Percentiles rank a stretch among this genome's conserved stretches.
phyloP scores from a whole-genome alignment of 1,139 yeast genomes.

The Meyerozyma elateridarum region DNA sequence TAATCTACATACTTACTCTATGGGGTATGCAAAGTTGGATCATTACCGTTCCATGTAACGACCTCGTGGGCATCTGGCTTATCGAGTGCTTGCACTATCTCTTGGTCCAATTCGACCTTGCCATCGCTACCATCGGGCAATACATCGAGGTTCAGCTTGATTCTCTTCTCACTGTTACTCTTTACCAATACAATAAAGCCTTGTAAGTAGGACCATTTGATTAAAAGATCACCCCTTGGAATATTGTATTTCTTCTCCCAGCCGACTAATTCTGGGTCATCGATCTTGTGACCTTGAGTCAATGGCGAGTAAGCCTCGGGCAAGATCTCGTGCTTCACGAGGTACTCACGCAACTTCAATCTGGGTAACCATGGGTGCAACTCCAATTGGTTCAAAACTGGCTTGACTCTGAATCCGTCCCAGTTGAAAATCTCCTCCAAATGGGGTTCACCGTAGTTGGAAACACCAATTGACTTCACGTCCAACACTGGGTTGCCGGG shows the following conservation, averaged over 20 bases:
- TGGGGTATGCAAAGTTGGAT: constrained; percentile 21
- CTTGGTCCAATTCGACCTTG: constrained; percentile 30
- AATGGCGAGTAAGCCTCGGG: constrained; percentile 69
- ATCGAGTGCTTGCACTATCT: constrained; percentile 26
- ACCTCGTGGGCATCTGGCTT: constrained; percentile 31
- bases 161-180: constrained; percentile 49
- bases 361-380: constrained; percentile 49
- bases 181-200: constrained; percentile 70
- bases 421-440: constrained; percentile 32
- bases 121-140: constrained; percentile 32
- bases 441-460: constrained; percentile 34
- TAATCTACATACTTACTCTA: not conserved
- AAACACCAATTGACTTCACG: constrained; percentile 39
- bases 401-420: constrained; percentile 34
- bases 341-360: constrained; percentile 32
- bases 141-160: constrained; percentile 30
- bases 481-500: constrained; percentile 25
- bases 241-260: constrained; percentile 22
- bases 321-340: constrained; percentile 16
- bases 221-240: constrained; percentile 25
- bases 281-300: constrained; percentile 53
- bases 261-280: constrained; percentile 43
- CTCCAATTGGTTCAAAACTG: constrained; percentile 50
- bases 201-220: constrained; percentile 43
- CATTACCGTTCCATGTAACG: constrained; percentile 23